Base-by-base conservation (phyloP, 2,329 filamentous ascomycete genomes). In the Epichloe glyceriae region DNA sequence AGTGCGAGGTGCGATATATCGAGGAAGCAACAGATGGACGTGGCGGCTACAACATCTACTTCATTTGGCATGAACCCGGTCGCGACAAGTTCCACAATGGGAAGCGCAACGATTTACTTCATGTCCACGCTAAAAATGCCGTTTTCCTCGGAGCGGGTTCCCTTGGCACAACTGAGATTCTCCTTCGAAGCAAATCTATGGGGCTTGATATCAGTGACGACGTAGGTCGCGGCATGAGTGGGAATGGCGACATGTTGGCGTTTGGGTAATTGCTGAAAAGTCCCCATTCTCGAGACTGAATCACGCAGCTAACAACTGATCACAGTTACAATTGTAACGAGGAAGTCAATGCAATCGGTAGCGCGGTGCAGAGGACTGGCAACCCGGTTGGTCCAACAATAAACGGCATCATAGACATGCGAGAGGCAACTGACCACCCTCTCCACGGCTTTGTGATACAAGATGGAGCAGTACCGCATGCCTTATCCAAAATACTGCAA, bases 101-200 rank as follows among this genome's bases (percentile, higher is more conserved):
- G 5, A 34, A 76, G 53, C 67, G 83, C 17, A 71, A 78, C 46
- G 77, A 82, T 52, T 67, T 84, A 2, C 79, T 83, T 74, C 84
- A 80, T 80, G 80, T 85, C 49, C 73, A 81, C 53, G 81, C 82
- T 2, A 78, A 73, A 60, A 74, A 82, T 56, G 75, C 79, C 22
- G 79, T 83, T 6, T 84, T 86, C 59, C 71, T 86, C 11, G 82
- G 81, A 4, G 82, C 82, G 2, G 82, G 82, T 1, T 67, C 78
- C 30, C 69, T 85, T 14, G 82, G 80, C 1, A 82, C 80, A 0
- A 84, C 82, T 0, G 82, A 85, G 61, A 84, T 83, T 45, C 64
- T 84, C 34, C 70, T 84, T 5, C 67, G 80, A 44, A 82, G 78
- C 57, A 79, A 73, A 60, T 69, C 75, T 48, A 70, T 78, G 60